These are phyloP conservation scores for Pelargonium australe DNA, from an alignment of 441 rosid genomes.

Conservation along the genomic window DNA sequence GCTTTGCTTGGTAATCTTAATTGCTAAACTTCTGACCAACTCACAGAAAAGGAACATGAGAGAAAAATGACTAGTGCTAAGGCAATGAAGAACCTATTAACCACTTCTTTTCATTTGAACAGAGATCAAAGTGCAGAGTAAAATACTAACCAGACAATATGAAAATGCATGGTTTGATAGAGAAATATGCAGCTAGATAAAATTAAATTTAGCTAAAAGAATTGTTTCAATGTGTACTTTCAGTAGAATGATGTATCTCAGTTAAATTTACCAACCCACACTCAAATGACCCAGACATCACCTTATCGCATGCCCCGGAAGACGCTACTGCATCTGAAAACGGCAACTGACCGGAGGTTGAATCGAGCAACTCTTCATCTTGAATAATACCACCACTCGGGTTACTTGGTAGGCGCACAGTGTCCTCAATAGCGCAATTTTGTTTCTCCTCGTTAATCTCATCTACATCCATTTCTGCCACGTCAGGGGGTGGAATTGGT, in stretches of 20 bases:
- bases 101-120: too few species aligned
- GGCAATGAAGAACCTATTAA: too few species aligned
- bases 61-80: too few species aligned
- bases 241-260: slow-evolving; percentile 96
- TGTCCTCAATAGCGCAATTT: not conserved
- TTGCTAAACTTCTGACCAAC: too few species aligned
- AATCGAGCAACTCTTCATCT: not conserved
- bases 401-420: too few species aligned
- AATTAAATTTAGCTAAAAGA: slow-evolving; percentile 15
- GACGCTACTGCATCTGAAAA: slow-evolving; percentile 33
- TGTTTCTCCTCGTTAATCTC: not conserved
- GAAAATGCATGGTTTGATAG: not conserved
- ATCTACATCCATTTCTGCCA: not conserved
- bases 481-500: not conserved
- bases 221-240: slow-evolving; percentile 97
- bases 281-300: slow-evolving; percentile 54
- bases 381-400: not conserved
- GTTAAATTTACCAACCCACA: slow-evolving; percentile 60
- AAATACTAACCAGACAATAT: not conserved
- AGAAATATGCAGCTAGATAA: not conserved
- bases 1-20: too few species aligned
- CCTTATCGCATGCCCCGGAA: slow-evolving; percentile 27
- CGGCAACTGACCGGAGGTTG: not conserved
- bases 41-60: too few species aligned
- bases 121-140: too few species aligned